These are phyloP conservation scores for Casuarina equisetifolia DNA, from an alignment of 306 rosid species.

Conservation along the genomic window DNA sequence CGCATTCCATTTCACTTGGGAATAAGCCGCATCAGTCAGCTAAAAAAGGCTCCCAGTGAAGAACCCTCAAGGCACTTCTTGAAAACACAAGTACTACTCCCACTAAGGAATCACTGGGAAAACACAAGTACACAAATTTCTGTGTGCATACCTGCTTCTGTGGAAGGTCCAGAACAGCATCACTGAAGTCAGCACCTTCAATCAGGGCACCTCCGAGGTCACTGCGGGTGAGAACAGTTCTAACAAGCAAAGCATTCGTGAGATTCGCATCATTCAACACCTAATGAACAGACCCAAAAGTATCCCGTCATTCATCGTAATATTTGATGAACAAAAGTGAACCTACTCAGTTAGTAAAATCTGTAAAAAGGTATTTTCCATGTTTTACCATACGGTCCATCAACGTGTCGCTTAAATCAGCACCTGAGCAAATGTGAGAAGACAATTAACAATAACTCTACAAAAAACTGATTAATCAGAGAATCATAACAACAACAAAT, in stretches of 20 bases:
- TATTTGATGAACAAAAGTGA: not conserved
- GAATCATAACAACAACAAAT: not conserved
- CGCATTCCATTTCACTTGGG: no score
- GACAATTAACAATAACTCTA: not conserved
- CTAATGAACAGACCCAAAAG: slow-evolving; percentile 23
- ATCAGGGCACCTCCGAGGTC: slow-evolving; percentile 87
- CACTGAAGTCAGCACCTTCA: slow-evolving; percentile 95
- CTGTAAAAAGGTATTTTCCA: not conserved
- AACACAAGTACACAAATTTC: not conserved
- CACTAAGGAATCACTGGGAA: no score
- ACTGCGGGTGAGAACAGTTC: slow-evolving; percentile 94
- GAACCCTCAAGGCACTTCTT: no score
- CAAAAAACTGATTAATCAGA: not conserved
- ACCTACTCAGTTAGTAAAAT: not conserved
- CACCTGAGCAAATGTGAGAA: slow-evolving; percentile 42
- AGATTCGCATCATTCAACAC: slow-evolving; percentile 92
- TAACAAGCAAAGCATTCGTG: slow-evolving; percentile 67
- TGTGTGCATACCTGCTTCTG: slow-evolving; percentile 62
- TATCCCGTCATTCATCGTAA: not conserved
- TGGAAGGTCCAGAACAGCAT: slow-evolving; percentile 83
- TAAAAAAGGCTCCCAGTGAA: no score
- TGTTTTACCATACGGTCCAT: slow-evolving; percentile 94
- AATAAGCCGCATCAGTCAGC: no score
- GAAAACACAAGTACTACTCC: no score
- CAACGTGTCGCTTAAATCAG: slow-evolving; percentile 90